Conservation (phyloP, 1,284 basidiomycete species). For the Malassezia cuniculi region DNA sequence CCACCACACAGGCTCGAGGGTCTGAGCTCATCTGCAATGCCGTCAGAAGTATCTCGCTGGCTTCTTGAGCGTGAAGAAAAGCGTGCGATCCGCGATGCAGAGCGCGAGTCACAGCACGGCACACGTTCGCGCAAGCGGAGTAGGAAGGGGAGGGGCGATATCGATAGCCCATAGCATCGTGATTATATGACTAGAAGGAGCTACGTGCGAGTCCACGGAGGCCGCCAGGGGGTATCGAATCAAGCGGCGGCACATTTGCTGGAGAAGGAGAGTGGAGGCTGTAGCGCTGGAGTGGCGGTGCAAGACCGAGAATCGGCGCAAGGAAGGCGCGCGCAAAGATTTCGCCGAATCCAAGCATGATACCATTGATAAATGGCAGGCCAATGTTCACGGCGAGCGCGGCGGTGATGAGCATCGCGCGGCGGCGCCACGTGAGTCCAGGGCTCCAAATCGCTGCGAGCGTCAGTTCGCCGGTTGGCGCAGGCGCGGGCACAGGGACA, state of each 20-base stretch:
- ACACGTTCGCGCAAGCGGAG: slow-evolving; percentile 8
- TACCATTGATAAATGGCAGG: slow-evolving; percentile 87
- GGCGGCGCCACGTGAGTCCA: slow-evolving; percentile 17
- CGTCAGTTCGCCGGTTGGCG: slow-evolving; percentile 35
- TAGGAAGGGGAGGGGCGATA: slow-evolving; percentile 6
- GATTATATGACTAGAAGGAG: too few species aligned
- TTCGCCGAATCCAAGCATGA: slow-evolving; percentile 96
- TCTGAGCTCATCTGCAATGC: slow-evolving; percentile 8
- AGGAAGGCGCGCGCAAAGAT: slow-evolving; percentile 83
- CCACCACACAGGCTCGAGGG: slow-evolving; percentile 7
- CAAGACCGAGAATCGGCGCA: slow-evolving; percentile 38
- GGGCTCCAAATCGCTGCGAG: slow-evolving; percentile 29
- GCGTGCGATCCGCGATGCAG: background rate
- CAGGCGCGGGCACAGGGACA: too few species aligned
- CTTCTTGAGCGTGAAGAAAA: slow-evolving; percentile 10
- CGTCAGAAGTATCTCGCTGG: slow-evolving; percentile 10
- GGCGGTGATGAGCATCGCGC: slow-evolving; percentile 52
- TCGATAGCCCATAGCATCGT: slow-evolving; percentile 9
- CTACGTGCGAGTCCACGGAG: too few species aligned
- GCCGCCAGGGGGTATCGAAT: slow-evolving; percentile 5
- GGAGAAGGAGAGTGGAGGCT: slow-evolving; percentile 12
- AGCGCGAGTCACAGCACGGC: background rate
- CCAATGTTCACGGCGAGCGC: slow-evolving; percentile 80
- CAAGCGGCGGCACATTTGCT: slow-evolving; percentile 11
- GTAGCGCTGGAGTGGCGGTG: slow-evolving; percentile 8